Evolutionary conservation across 2,329 filamentous ascomycete genomes (phyloP), one percentile per base, ranked within the genome.

Genomic region (Fusarium transvaalense): DNA sequence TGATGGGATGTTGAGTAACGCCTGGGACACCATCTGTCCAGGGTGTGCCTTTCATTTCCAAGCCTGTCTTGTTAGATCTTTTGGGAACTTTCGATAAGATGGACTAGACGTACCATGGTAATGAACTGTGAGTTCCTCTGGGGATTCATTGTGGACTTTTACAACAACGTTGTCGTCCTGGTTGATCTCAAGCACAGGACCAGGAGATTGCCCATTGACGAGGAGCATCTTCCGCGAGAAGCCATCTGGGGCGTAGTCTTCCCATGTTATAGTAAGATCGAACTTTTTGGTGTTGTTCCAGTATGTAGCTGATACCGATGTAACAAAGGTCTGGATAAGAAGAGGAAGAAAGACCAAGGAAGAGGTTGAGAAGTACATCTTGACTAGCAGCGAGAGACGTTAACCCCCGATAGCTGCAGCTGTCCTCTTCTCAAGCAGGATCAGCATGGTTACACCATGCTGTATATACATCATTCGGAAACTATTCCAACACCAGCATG

Each of bases 21-120:
- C 87, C 87, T 1, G 86, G 85, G 0, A 87, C 83, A 31, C 88
- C 88, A 61, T 90, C 88, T 1, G 86, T 84, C 87, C 86, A 89
- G 0, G 86, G 84, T 0, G 86, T 88, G 21, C 78, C 77, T 2
- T 76, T 66, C 78, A 86, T 85, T 34, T 84, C 82, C 32, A 88
- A 77, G 10, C 82, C 82, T 82, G 19, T n/a, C 3, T 12, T 43
- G 17, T 70, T 42, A 69, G 63, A 10, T 12, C 23, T 10, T 29
- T 17, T 27, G 3, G 5, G 1, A 15, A 10, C 23, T 25, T 25
- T 25, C 6, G 2, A 27, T 14, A 4, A 2, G n/a, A 7, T 5
- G 17, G 3, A 6, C 19, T 15, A 4, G 17, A 42, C 65, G 25
- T 71, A 78, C 85, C 84, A 53, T 86, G 85, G 35, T 79, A 85